A percentile compares a stretch with the other conserved stretches of the same genome.
Conservation (phyloP, 768 basidiomycete genomes). For the Rhodotorula sphaerocarpa region DNA sequence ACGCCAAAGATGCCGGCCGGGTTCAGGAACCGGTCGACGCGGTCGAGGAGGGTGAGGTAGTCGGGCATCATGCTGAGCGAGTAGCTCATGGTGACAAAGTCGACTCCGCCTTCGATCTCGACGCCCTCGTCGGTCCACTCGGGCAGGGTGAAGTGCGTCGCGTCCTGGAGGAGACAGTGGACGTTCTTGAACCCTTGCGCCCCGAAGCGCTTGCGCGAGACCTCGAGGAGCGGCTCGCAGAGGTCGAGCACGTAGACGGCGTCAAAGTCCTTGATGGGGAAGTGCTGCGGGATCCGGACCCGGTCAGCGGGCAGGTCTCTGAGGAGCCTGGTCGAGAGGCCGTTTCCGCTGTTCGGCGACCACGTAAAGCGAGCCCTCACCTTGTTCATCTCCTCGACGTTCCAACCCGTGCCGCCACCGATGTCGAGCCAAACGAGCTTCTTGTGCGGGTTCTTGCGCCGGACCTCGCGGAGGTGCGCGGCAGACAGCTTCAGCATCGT, state of each 20-base stretch:
- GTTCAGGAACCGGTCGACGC: slow-evolving; percentile 59
- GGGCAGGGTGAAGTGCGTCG: slow-evolving; percentile 58
- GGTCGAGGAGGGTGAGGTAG: slow-evolving; percentile 54
- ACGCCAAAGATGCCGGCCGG: slow-evolving; percentile 57
- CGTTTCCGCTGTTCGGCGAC: too few species aligned
- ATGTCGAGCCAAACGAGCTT: slow-evolving; percentile 68
- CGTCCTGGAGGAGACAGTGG: slow-evolving; percentile 63
- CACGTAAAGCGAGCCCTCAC: neutral
- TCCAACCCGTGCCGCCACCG: slow-evolving; percentile 67
- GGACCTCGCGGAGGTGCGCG: slow-evolving; percentile 53
- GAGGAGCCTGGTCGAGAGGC: too few species aligned
- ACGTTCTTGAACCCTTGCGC: slow-evolving; percentile 66
- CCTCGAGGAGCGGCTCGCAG: slow-evolving; percentile 60
- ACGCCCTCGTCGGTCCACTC: slow-evolving; percentile 51
- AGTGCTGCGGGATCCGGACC: slow-evolving; percentile 45
- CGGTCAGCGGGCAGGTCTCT: too few species aligned
- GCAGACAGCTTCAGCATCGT: slow-evolving; percentile 65
- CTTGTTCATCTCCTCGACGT: slow-evolving; percentile 60
- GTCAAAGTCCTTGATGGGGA: slow-evolving; percentile 56
- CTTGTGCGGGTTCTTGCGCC: slow-evolving; percentile 45
- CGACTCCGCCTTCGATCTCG: slow-evolving; percentile 49
- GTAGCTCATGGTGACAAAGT: slow-evolving; percentile 48
- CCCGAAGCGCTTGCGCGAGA: slow-evolving; percentile 61
- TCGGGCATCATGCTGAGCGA: slow-evolving; percentile 44
- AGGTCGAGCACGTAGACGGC: slow-evolving; percentile 65